Evolutionary conservation across 2,329 filamentous ascomycete species (phyloP), one percentile per base, ranked within the genome.

Genomic region (Pyricularia pennisetigena): DNA sequence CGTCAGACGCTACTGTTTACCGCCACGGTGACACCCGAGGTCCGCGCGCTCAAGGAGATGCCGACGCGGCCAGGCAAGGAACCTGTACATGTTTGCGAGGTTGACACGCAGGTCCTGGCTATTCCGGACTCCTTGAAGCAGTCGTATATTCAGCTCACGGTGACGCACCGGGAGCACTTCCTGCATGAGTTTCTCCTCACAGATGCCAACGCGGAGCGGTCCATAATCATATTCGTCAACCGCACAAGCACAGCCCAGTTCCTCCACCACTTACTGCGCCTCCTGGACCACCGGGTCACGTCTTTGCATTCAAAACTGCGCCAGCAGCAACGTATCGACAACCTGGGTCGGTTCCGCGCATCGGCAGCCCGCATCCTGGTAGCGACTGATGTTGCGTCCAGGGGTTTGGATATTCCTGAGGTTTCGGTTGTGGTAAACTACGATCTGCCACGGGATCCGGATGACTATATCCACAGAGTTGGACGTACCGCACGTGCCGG

Each of bases 1-100:
- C 87, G 95, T n/a, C 94, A 99, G 78, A 99, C 94, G 0, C 86
- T 97, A 20, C 86, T 99, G 2, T 99, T 99, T 80, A 99, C 95
- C 9, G 95, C 95, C 20, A 99, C 95, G 1, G 89, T 99, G 62
- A 98, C 95, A 0, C 88, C 92, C 2, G 94, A 98, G 80, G 93
- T 99, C 4, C 88, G 92, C 66, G 92, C 92, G 2, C 80, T 98
- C 69, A 95, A 97, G 78, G 86, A 90, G 69, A 86, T 92, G 80
- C 89, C 92, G 9, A 82, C 86, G 57, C 84, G 88, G 62, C 83
- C 87, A 1, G 88, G 87, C 67, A 90, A 91, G 70, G 88, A 87
- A 67, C 90, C 92, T 1, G 88, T 97, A 54, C 97, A 94, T 78
- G 87, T 98, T 64, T 97, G 92, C 74, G 94, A 99, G 79, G 87